These are phyloP conservation scores for Phellopilus nigrolimitatus DNA, from an alignment of 1,284 basidiomycete species.

Conservation along the genomic window DNA sequence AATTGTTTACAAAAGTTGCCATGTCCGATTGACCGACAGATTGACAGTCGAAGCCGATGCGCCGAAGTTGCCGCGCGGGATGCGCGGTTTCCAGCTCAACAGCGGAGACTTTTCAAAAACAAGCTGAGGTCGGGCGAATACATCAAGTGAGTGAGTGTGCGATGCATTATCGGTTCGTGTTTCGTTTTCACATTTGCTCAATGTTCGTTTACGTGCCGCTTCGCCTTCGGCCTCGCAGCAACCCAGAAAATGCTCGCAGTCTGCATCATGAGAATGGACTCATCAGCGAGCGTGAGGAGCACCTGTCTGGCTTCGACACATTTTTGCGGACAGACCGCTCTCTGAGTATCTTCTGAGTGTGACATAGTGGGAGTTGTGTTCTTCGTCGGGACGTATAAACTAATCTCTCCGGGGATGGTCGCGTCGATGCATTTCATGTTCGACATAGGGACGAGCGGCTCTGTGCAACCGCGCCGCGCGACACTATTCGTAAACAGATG, in stretches of 20 bases:
- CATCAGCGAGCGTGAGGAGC: constrained; percentile 70
- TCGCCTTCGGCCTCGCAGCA: no score
- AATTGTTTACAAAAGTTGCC: no score
- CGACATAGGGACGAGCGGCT: constrained; percentile 33
- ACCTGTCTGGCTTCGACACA: constrained; percentile 69
- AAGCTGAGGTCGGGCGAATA: constrained; percentile 83
- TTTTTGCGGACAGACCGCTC: constrained; percentile 54
- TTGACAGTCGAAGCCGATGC: constrained; percentile 29
- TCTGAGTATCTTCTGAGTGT: constrained; percentile 50
- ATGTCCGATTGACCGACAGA: no score
- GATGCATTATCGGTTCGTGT: no score
- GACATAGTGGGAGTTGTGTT: constrained; percentile 66
- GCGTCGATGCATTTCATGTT: constrained; percentile 67
- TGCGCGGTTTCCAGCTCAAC: constrained; percentile 70
- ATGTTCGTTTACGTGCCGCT: no score
- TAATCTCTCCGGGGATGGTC: constrained; percentile 59
- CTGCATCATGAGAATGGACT: no score
- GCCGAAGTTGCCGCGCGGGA: constrained; percentile 69
- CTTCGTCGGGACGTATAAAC: constrained; percentile 67
- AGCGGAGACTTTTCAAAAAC: constrained; percentile 63
- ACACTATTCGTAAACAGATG: constrained; percentile 77
- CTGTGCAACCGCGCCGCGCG: constrained; percentile 62
- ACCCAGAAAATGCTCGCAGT: no score
- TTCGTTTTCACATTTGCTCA: no score
- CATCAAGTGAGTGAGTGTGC: no score